Conservation (phyloP, 73 alveolate genomes). For the Symbiodinium pilosum region DNA sequence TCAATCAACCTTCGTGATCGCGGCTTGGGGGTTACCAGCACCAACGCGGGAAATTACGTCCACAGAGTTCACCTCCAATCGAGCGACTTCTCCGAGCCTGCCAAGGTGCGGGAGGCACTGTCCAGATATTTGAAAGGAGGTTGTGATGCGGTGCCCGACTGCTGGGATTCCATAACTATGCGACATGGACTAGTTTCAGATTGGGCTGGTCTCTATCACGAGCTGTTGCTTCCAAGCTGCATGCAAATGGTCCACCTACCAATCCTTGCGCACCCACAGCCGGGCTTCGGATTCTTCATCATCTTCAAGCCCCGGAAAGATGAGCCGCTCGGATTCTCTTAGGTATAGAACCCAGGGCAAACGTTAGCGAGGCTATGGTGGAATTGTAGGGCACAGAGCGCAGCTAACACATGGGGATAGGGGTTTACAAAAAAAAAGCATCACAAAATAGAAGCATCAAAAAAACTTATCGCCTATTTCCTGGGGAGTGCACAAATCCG, state of each 20-base stretch:
- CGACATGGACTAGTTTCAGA: conserved; percentile 74
- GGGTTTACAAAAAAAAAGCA: too few species aligned
- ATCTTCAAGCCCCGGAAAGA: conserved; percentile 49
- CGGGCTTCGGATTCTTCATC: conserved; percentile 62
- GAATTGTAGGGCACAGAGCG: neutral
- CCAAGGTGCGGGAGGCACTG: conserved; percentile 19
- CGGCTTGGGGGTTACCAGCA: conserved; percentile 50
- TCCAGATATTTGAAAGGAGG: neutral
- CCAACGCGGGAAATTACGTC: conserved; percentile 78
- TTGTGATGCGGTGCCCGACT: neutral
- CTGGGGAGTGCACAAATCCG: too few species aligned
- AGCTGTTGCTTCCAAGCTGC: conserved; percentile 43
- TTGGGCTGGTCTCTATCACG: conserved; percentile 43
- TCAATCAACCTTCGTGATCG: conserved; percentile 71
- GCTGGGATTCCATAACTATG: conserved; percentile 29
- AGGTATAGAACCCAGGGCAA: neutral
- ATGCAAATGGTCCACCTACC: conserved; percentile 35
- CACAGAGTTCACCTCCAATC: conserved; percentile 59
- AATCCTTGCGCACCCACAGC: conserved; percentile 39
- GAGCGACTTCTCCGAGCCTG: conserved; percentile 23
- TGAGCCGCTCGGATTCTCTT: conserved; percentile 33
- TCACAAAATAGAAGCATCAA: too few species aligned
- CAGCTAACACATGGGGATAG: neutral
- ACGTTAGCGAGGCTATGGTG: neutral
- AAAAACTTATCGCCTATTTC: too few species aligned